Evolutionary conservation across 1,139 yeast genomes (phyloP).

Genomic region (Debaryomycetaceae sp.): DNA sequence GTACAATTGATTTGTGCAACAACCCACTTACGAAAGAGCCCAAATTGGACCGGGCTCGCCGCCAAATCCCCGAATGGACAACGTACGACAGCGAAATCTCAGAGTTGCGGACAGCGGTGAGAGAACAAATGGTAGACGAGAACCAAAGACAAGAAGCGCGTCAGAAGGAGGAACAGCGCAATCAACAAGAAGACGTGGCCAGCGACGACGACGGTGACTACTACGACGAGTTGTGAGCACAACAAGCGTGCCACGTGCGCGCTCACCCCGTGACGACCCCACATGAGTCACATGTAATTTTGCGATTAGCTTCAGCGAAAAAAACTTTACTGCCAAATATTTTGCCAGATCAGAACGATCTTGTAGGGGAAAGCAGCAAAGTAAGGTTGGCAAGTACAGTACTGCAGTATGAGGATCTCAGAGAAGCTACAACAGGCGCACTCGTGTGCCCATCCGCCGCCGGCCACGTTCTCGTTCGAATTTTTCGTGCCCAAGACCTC

Average conservation of each 20-base stretch:
- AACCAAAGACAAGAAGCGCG: conserved; percentile 7
- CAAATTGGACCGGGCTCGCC: conserved; percentile 65
- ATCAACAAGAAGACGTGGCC: conserved; percentile 1
- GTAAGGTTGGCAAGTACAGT: neutral
- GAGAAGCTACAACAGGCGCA: conserved; percentile 51
- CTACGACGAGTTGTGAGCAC: conserved; percentile 11
- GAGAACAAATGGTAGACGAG: conserved; percentile 12
- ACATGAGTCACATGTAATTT: conserved; percentile 5
- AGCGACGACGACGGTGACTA: conserved; percentile 7
- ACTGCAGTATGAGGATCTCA: conserved; percentile 43
- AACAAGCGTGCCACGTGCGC: conserved; percentile 6
- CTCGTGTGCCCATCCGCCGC: conserved; percentile 36
- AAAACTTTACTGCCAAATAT: neutral
- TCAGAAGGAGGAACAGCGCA: neutral
- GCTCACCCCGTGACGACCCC: conserved; percentile 2
- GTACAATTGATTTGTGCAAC: conserved; percentile 78
- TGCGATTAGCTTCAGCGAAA: neutral
- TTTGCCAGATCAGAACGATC: neutral
- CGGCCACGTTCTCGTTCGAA: conserved; percentile 88
- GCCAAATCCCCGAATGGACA: conserved; percentile 78
- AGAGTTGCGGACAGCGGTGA: conserved; percentile 16
- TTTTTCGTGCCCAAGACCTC: conserved; percentile 97
- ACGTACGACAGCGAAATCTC: conserved; percentile 49
- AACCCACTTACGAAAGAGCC: conserved; percentile 79
- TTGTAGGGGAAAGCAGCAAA: neutral